A percentile compares a stretch with the other conserved stretches of the same genome.
Evolutionary conservation across 305 asterid genomes (phyloP).

Genomic region (Fraxinus albicans): DNA sequence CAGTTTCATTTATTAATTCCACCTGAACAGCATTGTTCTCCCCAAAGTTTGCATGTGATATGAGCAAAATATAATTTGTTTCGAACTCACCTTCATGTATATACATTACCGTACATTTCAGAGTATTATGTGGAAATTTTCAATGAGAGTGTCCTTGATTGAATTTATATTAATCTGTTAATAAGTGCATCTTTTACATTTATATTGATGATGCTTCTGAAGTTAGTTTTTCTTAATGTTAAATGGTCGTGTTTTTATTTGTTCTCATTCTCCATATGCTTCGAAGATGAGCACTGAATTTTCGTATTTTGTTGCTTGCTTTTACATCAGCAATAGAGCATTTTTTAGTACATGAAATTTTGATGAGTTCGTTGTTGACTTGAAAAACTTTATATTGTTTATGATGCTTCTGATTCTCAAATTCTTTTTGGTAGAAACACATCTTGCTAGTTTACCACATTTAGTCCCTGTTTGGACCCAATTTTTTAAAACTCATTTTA

Average conservation of each 20-base stretch:
- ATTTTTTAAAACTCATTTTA: neutral
- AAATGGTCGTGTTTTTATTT: neutral
- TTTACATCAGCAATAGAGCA: neutral
- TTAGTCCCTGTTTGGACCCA: neutral
- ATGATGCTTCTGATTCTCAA: neutral
- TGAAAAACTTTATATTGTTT: neutral
- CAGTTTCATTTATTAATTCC: constrained; percentile 2
- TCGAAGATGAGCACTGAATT: neutral
- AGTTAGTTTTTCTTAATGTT: neutral
- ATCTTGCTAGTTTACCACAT: neutral
- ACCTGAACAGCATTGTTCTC: neutral
- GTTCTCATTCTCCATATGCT: neutral
- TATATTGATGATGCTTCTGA: neutral
- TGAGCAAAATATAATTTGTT: neutral
- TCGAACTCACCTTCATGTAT: neutral
- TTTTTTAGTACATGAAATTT: neutral
- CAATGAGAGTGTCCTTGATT: neutral
- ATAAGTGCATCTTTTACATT: neutral
- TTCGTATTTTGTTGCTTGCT: neutral
- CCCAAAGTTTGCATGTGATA: neutral
- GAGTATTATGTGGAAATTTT: neutral
- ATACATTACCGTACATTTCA: neutral
- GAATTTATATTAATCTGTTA: neutral
- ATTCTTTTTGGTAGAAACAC: neutral
- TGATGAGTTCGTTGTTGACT: neutral